Evolutionary conservation across 495 filamentous ascomycete genomes (phyloP), one percentile per base, ranked within the genome.

Genomic region (Choiromyces venosus): DNA sequence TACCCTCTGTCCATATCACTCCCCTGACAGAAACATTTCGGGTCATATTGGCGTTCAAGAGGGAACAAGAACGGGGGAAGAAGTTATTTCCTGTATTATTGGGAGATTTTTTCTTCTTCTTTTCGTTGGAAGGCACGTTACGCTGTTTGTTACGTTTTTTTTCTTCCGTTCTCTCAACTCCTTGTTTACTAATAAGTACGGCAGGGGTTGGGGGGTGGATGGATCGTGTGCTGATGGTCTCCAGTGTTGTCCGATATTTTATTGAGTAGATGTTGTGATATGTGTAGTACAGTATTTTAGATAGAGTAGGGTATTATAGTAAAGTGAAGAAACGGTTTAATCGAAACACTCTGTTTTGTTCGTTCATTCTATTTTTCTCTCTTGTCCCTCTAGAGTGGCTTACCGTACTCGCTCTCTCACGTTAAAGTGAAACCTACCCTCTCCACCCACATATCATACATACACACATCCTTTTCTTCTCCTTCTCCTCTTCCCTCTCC

Each of bases 1-100:
- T 80, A 79, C 77, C 67, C 25, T 33, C 71, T 52, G 36, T 29
- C 14, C 4, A 64, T 70, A 72, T 67, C 38, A 38, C 73, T 40
- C 64, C 37, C 12, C 21, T 72, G 37, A 46, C 69, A 73, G 73
- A 74, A 66, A 71, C 71, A 67, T 46, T 44, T 67, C 36, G 36
- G 66, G 78, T 76, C 78, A 80, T 80, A 80, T 80, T 80, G 73
- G 78, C 78, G 78, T 80, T 80, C 78, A 38, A 80, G 78, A 80
- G 70, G 38, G 69, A 80, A 70, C 71, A 77, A 64, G 52, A 36
- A 8, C 33, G 42, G 25, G 39, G 16, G 35, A 73, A 68, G 37
- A 61, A 19, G 29, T 29, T 39, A 61, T 46, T 64, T 56, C 25
- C 29, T 69, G 39, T 65, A 39, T 74, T 66, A 29, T 46, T 67